phyloP scores from a whole-genome alignment of 352 stramenopile species.

The Pythium folliculosum region DNA sequence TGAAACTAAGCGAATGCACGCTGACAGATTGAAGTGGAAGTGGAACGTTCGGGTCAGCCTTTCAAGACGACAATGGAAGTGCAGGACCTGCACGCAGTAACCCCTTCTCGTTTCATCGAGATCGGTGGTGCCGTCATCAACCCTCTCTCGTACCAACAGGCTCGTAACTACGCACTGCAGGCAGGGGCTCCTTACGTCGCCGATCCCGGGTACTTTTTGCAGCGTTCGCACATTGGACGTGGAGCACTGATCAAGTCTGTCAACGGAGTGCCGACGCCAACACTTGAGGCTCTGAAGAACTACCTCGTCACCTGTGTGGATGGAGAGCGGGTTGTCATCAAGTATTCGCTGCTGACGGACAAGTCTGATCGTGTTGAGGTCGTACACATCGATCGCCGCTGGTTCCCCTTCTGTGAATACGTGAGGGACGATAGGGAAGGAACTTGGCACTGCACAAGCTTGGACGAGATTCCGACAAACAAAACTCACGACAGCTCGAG shows the following conservation, averaged over 20 bases:
- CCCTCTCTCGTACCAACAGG: conserved; percentile 89
- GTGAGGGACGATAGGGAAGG: conserved; percentile 74
- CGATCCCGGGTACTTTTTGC: conserved; percentile 88
- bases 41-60: conserved; percentile 78
- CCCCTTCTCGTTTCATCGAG: conserved; percentile 84
- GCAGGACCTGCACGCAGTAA: conserved; percentile 87
- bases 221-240: conserved; percentile 81
- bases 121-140: conserved; percentile 89
- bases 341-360: conserved; percentile 76
- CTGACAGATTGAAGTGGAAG: conserved; percentile 68
- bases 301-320: conserved; percentile 77
- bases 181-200: conserved; percentile 81
- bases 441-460: conserved; percentile 77
- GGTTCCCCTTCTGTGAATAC: conserved; percentile 90
- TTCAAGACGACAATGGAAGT: conserved; percentile 67
- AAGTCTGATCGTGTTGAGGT: conserved; percentile 84
- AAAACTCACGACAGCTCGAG: conserved; percentile 11
- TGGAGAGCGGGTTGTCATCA: conserved; percentile 82
- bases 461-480: conserved; percentile 33
- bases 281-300: conserved; percentile 83
- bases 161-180: conserved; percentile 77
- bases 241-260: conserved; percentile 88
- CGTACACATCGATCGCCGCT: conserved; percentile 89
- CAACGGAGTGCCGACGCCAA: conserved; percentile 81
- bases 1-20: not conserved